phyloP scores from a whole-genome alignment of 108 stramenopile species.

The Nitzschia sp. region DNA sequence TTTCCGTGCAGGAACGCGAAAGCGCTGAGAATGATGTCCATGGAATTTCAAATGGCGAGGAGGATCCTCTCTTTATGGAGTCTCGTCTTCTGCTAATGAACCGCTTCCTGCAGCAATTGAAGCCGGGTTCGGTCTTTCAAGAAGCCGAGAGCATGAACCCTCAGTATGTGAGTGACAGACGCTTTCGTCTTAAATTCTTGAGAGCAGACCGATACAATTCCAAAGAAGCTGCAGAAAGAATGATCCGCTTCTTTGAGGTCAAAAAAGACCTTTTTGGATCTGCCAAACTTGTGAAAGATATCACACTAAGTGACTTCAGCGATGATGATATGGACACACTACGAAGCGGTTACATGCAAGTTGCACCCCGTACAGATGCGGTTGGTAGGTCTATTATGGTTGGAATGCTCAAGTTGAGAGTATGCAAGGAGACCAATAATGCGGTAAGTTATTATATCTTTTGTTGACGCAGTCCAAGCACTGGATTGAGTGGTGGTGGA shows the following conservation, averaged over 20 bases:
- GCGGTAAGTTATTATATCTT: conserved; percentile 3
- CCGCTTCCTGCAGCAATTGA: conserved; percentile 15
- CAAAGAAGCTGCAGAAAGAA: conserved; percentile 23
- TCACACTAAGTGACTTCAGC: conserved; percentile 17
- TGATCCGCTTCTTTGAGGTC: conserved; percentile 35
- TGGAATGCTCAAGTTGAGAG: conserved; percentile 13
- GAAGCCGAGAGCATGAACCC: conserved; percentile 10
- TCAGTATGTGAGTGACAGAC: conserved; percentile 4
- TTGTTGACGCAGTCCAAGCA: background rate
- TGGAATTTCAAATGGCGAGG: conserved; percentile 20
- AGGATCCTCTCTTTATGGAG: conserved; percentile 22
- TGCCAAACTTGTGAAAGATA: conserved; percentile 4
- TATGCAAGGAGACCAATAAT: conserved; percentile 1
- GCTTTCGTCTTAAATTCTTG: conserved; percentile 31
- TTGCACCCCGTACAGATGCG: background rate
- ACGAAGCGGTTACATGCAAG: conserved; percentile 15
- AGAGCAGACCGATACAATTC: conserved; percentile 32
- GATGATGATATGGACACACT: conserved; percentile 21
- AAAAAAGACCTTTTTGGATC: conserved; percentile 32
- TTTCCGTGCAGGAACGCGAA: conserved; percentile 29
- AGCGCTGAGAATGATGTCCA: conserved; percentile 34
- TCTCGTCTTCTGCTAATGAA: conserved; percentile 8
- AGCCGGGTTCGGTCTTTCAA: conserved; percentile 20
- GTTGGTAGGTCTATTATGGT: conserved; percentile 15
- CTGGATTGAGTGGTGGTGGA: background rate